Evolutionary conservation across 306 rosid species (phyloP).

Genomic region (Neltuma alba): DNA sequence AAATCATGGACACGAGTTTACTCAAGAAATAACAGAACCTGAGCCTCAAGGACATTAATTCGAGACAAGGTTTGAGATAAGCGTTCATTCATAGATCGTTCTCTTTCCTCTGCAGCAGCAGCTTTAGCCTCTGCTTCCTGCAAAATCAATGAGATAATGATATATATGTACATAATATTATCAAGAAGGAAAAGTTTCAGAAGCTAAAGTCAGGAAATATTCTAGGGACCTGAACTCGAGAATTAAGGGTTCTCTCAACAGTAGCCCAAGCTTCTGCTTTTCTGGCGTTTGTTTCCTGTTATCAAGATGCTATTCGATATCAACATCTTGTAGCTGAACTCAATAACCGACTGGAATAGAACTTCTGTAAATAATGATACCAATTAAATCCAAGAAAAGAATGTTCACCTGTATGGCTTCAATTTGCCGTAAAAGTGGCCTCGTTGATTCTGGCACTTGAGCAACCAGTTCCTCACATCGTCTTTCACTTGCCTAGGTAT

Average conservation of each 20-base stretch:
- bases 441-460: conserved; percentile 97
- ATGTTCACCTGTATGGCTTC: conserved; percentile 94
- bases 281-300: conserved; percentile 91
- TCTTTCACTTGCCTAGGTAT: conserved; percentile 90
- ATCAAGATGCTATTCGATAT: conserved; percentile 39
- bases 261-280: conserved; percentile 97
- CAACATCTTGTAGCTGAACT: conserved; percentile 35
- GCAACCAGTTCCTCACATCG: conserved; percentile 96
- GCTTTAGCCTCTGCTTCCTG: conserved; percentile 98
- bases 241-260: conserved; percentile 91
- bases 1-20: conserved; percentile 28
- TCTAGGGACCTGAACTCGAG: conserved; percentile 87
- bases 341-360: conserved; percentile 32
- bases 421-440: conserved; percentile 97
- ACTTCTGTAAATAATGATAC: background rate
- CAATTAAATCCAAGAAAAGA: conserved; percentile 1
- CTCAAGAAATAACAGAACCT: conserved; percentile 61
- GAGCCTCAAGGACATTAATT: conserved; percentile 98
- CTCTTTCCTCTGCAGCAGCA: conserved; percentile 96
- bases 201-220: conserved; percentile 31
- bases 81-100: conserved; percentile 90
- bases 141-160: conserved; percentile 32
- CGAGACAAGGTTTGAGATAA: conserved; percentile 94
- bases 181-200: conserved; percentile 7
- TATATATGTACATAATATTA: background rate